Evolutionary conservation across 495 filamentous ascomycete genomes (phyloP), one percentile per base, ranked within the genome.

Genomic region (Jackrogersella minutella): DNA sequence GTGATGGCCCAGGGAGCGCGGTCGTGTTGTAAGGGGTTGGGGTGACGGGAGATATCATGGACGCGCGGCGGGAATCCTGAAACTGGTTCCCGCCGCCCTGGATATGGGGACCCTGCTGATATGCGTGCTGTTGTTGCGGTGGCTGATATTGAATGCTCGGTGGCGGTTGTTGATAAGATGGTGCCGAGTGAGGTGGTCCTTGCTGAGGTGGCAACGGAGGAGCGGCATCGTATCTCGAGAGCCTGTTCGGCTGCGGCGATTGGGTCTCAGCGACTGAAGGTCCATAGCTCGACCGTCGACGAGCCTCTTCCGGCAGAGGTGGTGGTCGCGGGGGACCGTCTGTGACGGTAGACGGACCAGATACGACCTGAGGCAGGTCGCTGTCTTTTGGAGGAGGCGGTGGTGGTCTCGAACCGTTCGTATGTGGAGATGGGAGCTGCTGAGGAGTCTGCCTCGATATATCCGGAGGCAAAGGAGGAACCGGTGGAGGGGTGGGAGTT

Each of bases 381-480:
- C 76, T 76, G 0, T 73, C 78, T 39, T 82, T 81, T 13, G 79
- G 80, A 0, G 80, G 79, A n/a, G 79, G 80, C 5, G 76, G 76
- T 0, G 80, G 80, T 2, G 80, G 79, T 16, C 74, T 67, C 10
- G 55, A 34, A 30, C 71, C 66, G 44, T 14, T 51, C 16, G 59
- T 43, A 47, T 46, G 62, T 5, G 43, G 54, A 50, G 65, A 57
- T 24, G 66, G 36, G 17, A 68, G 54, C n/a, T 62, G 55, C 37
- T 62, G 68, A 7, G 77, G 62, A 31, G 67, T 58, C 21, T 66
- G 62, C 37, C 74, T 66, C 36, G 67, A 62, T 61, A 89, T 80
- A 58, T 88, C 87, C 14, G 87, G 83, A 24, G 91, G 91, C 13
- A 92, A 75, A 33, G 91, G 90, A 55, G 90, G 90, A 43, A 89